Percentiles rank a stretch among this genome's conserved stretches.
Conservation (phyloP, 345 rosid species). For the Arabidopsis arenosa region DNA sequence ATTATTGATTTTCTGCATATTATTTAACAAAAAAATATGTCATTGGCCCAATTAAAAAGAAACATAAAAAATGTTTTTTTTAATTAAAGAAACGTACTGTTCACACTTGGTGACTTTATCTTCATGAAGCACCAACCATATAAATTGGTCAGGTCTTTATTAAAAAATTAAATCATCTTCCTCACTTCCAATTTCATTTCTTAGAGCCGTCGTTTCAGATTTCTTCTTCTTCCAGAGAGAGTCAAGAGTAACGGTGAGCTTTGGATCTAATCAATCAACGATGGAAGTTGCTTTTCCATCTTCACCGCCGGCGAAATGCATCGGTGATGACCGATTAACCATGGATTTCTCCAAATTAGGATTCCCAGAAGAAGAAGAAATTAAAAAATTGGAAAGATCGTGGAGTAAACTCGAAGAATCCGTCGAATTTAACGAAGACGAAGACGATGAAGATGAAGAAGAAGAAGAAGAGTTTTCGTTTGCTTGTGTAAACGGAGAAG, state of each 20-base stretch:
- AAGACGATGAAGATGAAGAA: not conserved
- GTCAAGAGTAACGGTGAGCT: not conserved
- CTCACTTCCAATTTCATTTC: constrained; percentile 1
- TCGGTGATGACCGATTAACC: constrained; percentile 21
- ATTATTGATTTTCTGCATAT: too few relatives aligned
- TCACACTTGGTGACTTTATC: constrained; percentile 29
- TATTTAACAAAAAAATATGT: not conserved
- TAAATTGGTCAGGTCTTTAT: constrained; percentile 5
- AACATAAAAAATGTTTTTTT: not conserved
- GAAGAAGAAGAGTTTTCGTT: constrained; percentile 57
- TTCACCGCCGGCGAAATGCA: constrained; percentile 30
- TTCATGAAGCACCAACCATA: constrained; percentile 34
- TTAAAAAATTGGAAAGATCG: constrained; percentile 35
- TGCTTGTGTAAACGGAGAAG: constrained; percentile 41
- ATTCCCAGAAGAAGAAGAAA: not conserved
- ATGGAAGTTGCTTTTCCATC: constrained; percentile 39
- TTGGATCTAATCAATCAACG: constrained; percentile 21
- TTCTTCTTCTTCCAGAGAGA: constrained; percentile 4
- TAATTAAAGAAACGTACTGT: not conserved
- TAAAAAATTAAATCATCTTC: not conserved
- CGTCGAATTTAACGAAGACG: constrained; percentile 29
- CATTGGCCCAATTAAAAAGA: not conserved
- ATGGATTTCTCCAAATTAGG: constrained; percentile 41
- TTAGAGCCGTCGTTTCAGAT: constrained; percentile 32
- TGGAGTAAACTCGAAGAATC: constrained; percentile 46